Percentiles rank a stretch among this genome's conserved stretches.
phyloP scores from a whole-genome alignment of 2,329 filamentous ascomycete genomes.

The Elsinoe necatrix region DNA sequence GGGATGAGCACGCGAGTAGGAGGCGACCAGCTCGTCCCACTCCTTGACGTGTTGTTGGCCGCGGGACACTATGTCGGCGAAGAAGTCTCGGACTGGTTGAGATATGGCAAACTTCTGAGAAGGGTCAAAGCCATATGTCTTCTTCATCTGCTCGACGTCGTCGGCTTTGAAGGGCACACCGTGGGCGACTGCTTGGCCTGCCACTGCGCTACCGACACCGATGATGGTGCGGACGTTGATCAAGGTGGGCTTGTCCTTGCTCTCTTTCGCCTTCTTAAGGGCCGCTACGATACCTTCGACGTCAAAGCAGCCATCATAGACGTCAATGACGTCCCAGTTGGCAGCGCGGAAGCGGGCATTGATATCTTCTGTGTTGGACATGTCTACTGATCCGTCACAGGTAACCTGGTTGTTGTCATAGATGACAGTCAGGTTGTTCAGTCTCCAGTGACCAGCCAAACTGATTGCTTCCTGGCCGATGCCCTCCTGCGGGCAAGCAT shows the following conservation, averaged over 20 bases:
- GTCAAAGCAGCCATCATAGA: constrained; percentile 47
- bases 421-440: constrained; percentile 50
- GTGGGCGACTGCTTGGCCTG: constrained; percentile 48
- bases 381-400: constrained; percentile 49
- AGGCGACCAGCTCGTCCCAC: constrained; percentile 41
- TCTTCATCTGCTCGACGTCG: constrained; percentile 50
- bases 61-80: constrained; percentile 38
- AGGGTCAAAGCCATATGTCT: constrained; percentile 41
- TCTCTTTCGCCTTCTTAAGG: constrained; percentile 32
- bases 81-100: constrained; percentile 45
- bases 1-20: constrained; percentile 40
- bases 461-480: constrained; percentile 50
- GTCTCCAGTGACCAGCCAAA: constrained; percentile 47
- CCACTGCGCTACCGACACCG: constrained; percentile 43
- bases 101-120: constrained; percentile 30
- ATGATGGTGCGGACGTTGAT: constrained; percentile 51
- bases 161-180: constrained; percentile 49
- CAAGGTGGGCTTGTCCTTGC: constrained; percentile 42
- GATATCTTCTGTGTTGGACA: constrained; percentile 47
- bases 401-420: constrained; percentile 55
- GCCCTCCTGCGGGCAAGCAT: constrained; percentile 52
- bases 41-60: constrained; percentile 41
- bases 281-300: constrained; percentile 43
- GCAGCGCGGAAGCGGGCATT: constrained; percentile 50
- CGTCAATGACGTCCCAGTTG: constrained; percentile 48